Percentiles rank a stretch among this genome's conserved stretches.
Evolutionary conservation across 2,329 filamentous ascomycete species (phyloP).

Genomic region (Fusarium secorum): DNA sequence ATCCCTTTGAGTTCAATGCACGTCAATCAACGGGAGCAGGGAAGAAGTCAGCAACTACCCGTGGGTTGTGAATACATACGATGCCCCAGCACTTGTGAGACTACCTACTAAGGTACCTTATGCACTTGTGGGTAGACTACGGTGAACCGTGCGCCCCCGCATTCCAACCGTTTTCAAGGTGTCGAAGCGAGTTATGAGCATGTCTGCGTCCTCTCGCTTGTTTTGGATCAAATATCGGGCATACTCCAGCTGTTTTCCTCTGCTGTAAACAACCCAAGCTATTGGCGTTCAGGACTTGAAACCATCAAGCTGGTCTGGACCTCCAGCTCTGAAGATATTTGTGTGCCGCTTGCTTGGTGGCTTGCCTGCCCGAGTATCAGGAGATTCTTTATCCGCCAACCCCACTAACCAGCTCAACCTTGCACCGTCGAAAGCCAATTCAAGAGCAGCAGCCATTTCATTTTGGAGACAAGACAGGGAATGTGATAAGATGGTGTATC

Average conservation of each 20-base stretch:
- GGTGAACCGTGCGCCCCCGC: conserved; percentile 35
- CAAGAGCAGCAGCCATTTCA: neutral
- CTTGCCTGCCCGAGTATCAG: neutral
- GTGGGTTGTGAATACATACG: neutral
- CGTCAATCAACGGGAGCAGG: neutral
- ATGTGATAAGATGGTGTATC: neutral
- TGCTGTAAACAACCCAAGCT: neutral
- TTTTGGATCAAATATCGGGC: neutral
- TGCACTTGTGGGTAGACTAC: neutral
- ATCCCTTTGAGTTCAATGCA: neutral
- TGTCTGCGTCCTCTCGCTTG: neutral
- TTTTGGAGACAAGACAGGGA: neutral
- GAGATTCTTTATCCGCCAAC: neutral
- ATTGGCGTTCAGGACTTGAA: too few species aligned
- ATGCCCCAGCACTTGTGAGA: neutral
- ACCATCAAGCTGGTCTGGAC: too few species aligned
- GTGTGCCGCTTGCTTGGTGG: neutral
- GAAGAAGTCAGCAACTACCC: conserved; percentile 2
- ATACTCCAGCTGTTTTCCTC: neutral
- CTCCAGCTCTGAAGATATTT: neutral
- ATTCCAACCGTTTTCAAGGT: conserved; percentile 30
- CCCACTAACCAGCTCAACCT: conserved; percentile 12
- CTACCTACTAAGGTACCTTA: neutral
- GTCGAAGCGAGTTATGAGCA: neutral
- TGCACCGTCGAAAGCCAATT: neutral